Percentiles rank a stretch among this genome's conserved stretches.
phyloP scores from a whole-genome alignment of 805 yeast genomes.

The Sporopachydermia quercuum region DNA sequence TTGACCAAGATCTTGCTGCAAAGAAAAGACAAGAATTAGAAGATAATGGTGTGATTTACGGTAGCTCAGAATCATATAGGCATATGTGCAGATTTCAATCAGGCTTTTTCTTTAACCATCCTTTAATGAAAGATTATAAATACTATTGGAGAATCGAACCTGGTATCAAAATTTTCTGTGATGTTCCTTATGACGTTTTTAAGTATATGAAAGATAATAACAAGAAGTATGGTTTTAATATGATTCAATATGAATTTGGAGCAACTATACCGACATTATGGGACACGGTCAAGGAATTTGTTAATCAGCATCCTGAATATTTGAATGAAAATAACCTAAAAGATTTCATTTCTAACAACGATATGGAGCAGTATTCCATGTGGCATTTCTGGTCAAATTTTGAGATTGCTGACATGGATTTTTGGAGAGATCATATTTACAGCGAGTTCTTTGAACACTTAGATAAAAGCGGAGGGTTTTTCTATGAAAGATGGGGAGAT shows the following conservation, averaged over 20 bases:
- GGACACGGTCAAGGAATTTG: conserved; percentile 52
- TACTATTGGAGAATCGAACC: conserved; percentile 97
- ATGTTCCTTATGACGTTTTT: conserved; percentile 67
- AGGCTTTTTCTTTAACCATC: conserved; percentile 78
- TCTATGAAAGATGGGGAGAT: conserved; percentile 90
- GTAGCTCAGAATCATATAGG: conserved; percentile 49
- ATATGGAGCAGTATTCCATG: conserved; percentile 55
- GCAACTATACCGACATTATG: conserved; percentile 66
- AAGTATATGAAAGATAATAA: conserved; percentile 67
- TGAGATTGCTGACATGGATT: conserved; percentile 59
- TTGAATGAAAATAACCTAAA: conserved; percentile 46
- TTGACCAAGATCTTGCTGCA: conserved; percentile 57
- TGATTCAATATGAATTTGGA: conserved; percentile 59
- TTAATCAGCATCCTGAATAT: conserved; percentile 42
- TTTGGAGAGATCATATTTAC: conserved; percentile 67
- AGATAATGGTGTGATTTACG: conserved; percentile 39
- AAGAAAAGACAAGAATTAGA: conserved; percentile 37
- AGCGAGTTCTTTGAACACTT: conserved; percentile 53
- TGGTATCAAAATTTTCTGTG: conserved; percentile 66
- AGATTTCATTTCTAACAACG: conserved; percentile 55
- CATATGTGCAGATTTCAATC: conserved; percentile 91
- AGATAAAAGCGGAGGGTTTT: conserved; percentile 81
- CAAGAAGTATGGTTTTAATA: conserved; percentile 65
- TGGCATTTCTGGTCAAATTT: conserved; percentile 92
- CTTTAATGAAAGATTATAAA: conserved; percentile 54